Evolutionary conservation across 2,329 filamentous ascomycete species (phyloP).

Genomic region (Waltergamsia citrina): DNA sequence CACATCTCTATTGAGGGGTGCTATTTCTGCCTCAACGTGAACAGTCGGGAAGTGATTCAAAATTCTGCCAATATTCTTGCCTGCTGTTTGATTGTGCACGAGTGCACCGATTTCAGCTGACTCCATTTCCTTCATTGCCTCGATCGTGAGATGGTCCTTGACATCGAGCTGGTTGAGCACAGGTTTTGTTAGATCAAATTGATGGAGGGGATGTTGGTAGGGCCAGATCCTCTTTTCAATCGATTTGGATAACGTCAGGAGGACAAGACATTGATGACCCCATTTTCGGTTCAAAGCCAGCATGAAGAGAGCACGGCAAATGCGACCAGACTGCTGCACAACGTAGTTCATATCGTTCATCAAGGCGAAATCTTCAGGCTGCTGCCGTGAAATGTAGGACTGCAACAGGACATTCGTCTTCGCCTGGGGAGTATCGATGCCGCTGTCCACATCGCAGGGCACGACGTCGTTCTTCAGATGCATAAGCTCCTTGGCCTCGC

Average conservation of each 20-base stretch:
- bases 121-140: conserved; percentile 88
- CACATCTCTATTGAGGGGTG: conserved; percentile 89
- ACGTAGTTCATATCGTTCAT: conserved; percentile 91
- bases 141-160: conserved; percentile 69
- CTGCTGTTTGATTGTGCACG: conserved; percentile 85
- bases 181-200: conserved; percentile 82
- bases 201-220: conserved; percentile 87
- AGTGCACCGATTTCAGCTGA: conserved; percentile 78
- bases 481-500: conserved; percentile 77
- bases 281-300: conserved; percentile 90
- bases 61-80: conserved; percentile 69
- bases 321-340: conserved; percentile 88
- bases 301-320: conserved; percentile 93
- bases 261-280: conserved; percentile 89
- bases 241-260: conserved; percentile 88
- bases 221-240: conserved; percentile 96
- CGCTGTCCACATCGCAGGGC: conserved; percentile 71
- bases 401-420: conserved; percentile 97
- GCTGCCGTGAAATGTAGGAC: conserved; percentile 81
- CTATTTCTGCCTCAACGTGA: conserved; percentile 86
- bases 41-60: conserved; percentile 89
- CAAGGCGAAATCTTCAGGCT: conserved; percentile 87
- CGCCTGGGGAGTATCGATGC: conserved; percentile 61
- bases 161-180: conserved; percentile 77
- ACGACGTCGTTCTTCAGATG: conserved; percentile 61